Evolutionary conservation across 495 filamentous ascomycete species (phyloP).

Genomic region (Neurospora discreta): DNA sequence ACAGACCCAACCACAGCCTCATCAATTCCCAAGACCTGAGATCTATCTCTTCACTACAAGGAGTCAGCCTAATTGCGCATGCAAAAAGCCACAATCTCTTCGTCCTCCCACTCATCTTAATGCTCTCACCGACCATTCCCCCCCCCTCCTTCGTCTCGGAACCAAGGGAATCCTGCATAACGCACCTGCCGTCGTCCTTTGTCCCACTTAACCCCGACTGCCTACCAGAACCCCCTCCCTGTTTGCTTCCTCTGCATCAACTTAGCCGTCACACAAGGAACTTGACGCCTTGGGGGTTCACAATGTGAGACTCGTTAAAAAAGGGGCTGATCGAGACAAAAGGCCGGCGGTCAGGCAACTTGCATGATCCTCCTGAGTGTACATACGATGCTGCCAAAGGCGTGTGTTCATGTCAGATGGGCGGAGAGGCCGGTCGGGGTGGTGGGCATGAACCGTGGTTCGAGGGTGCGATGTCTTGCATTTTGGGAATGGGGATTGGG

Average conservation of each 20-base stretch:
- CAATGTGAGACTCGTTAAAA: background rate
- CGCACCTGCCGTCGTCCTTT: background rate
- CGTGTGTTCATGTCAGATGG: background rate
- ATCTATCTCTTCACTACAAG: background rate
- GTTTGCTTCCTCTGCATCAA: background rate
- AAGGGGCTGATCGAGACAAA: background rate
- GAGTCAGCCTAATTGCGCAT: no score
- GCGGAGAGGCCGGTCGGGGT: background rate
- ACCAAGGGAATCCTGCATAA: background rate
- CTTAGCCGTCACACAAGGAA: background rate
- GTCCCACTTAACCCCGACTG: background rate
- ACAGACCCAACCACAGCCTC: no score
- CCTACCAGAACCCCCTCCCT: background rate
- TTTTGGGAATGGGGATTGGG: background rate
- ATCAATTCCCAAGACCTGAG: background rate
- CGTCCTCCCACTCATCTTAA: background rate
- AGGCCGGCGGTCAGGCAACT: background rate
- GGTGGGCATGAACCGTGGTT: background rate
- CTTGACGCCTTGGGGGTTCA: background rate
- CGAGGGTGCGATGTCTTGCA: background rate
- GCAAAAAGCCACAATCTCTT: no score
- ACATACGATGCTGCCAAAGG: background rate
- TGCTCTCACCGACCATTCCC: background rate
- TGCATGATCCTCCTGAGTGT: background rate
- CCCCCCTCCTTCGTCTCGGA: background rate